Evolutionary conservation across 202 grass and related monocot genomes (phyloP), one percentile per base, ranked within the genome.

Genomic region (Zizania palustris): DNA sequence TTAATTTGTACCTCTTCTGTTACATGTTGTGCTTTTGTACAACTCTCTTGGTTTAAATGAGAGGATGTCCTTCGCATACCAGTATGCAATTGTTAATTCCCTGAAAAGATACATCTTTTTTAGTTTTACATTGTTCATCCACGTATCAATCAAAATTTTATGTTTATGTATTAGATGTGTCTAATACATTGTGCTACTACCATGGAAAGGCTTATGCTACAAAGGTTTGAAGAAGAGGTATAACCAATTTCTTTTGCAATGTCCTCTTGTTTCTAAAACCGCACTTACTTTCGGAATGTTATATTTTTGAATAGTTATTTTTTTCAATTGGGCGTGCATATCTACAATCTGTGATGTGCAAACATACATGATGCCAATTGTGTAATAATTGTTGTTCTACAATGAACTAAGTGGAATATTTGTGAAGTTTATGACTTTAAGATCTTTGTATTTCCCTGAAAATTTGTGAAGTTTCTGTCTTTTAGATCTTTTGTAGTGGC

Each of bases 171-270:
- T 40, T 60, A 38, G 56, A 41, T 71, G 11, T 63, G 13, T 16
- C 22, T 80, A 66, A 22, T 63, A 45, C 20, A 50, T 41, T 18
- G 13, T 39, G 12, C 43, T 44, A 80, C 33, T 33, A 65, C 13
- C 16, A 64, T 45, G 46, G 49, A 64, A 21, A 28, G 72, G 10
- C 49, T 64, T 38, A 98, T 98, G 91, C 91, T 95, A 42, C 96
- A 98, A 89, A 98, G 96, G 63, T 98, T 98, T 67, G 91, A 98
- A 76, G 96, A 98, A 98, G 96, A 98, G 89, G 96, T 98, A 83
- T 90, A 50, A 44, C 6, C 48, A 53, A 60, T 40, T 41, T 9
- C 28, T 45, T 79, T 46, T 9, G 37, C 14, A 54, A 64, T 37
- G 9, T 21, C 43, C 5, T 49, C 21, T 37, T 42, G 3, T 61